Evolutionary conservation across 2,329 filamentous ascomycete genomes (phyloP).

Genomic region (Arthroderma sp.): DNA sequence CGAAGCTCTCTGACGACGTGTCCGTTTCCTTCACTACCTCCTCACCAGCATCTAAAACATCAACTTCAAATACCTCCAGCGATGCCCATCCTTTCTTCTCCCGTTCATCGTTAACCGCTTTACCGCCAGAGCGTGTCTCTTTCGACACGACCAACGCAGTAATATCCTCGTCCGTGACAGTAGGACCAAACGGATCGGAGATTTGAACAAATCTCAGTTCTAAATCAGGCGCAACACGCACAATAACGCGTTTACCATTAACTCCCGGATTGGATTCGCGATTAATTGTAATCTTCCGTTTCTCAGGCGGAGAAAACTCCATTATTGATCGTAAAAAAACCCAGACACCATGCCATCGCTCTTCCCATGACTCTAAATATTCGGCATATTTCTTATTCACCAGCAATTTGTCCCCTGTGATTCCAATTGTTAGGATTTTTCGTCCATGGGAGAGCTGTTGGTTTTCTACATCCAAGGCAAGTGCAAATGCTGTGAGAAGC

Average conservation of each 20-base stretch:
- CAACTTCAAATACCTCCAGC: constrained; percentile 75
- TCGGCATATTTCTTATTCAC: constrained; percentile 80
- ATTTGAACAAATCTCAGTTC: constrained; percentile 70
- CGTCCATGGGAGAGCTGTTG: constrained; percentile 19
- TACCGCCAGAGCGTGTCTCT: constrained; percentile 73
- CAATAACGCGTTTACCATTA: constrained; percentile 26
- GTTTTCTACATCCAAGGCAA: constrained; percentile 49
- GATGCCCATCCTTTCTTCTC: constrained; percentile 59
- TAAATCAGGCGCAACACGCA: constrained; percentile 29
- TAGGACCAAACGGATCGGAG: constrained; percentile 79
- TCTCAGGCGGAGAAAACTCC: constrained; percentile 42
- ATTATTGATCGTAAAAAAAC: constrained; percentile 54
- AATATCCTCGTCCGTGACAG: constrained; percentile 66
- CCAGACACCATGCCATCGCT: constrained; percentile 55
- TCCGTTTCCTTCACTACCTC: constrained; percentile 33
- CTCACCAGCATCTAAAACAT: constrained; percentile 63
- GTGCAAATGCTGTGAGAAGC: constrained; percentile 74
- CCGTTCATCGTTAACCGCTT: constrained; percentile 75
- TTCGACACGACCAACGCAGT: constrained; percentile 73
- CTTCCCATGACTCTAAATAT: constrained; percentile 66
- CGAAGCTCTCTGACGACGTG: constrained; percentile 47
- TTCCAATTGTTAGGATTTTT: constrained; percentile 59
- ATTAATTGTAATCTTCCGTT: constrained; percentile 18
- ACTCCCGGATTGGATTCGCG: constrained; percentile 25
- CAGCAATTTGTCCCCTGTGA: constrained; percentile 77